A percentile compares a stretch with the other conserved stretches of the same genome.
Evolutionary conservation across 1,284 basidiomycete species (phyloP).

Genomic region (Trichosporon sp.): DNA sequence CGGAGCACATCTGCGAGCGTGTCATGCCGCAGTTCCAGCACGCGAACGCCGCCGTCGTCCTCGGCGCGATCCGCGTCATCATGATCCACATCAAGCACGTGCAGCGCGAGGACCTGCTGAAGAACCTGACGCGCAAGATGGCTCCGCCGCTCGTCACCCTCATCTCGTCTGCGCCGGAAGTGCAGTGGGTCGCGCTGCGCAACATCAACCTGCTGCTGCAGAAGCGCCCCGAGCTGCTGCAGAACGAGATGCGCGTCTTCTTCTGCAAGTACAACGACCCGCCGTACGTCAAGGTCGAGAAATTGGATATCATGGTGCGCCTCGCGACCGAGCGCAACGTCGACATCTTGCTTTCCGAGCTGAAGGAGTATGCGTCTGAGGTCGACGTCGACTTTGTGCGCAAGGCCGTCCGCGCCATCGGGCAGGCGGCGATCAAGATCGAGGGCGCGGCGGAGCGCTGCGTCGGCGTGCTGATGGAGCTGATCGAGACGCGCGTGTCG

Average conservation of each 20-base stretch:
- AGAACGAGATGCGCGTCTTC: constrained; percentile 97
- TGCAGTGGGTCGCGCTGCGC: constrained; percentile 95
- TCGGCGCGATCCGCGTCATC: constrained; percentile 94
- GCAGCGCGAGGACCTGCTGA: constrained; percentile 79
- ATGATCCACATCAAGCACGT: constrained; percentile 94
- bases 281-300: constrained; percentile 97
- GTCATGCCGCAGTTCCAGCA: constrained; percentile 99
- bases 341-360: constrained; percentile 84
- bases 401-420: constrained; percentile 94
- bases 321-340: constrained; percentile 89
- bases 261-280: constrained; percentile 99
- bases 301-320: constrained; percentile 98
- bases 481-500: constrained; percentile 90
- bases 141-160: constrained; percentile 93
- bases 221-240: constrained; percentile 84
- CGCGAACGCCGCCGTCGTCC: constrained; percentile 89
- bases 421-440: constrained; percentile 95
- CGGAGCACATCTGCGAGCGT: constrained; percentile 97
- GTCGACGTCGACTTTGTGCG: constrained; percentile 98
- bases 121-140: constrained; percentile 92
- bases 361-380: constrained; percentile 98
- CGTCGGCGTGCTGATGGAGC: constrained; percentile 79
- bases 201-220: constrained; percentile 98
- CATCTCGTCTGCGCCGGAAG: constrained; percentile 93
- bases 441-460: constrained; percentile 84